A percentile compares a stretch with the other conserved stretches of the same genome.
These are phyloP conservation scores for Tricholoma furcatifolium DNA, from an alignment of 768 basidiomycete genomes.

Conservation along the genomic window DNA sequence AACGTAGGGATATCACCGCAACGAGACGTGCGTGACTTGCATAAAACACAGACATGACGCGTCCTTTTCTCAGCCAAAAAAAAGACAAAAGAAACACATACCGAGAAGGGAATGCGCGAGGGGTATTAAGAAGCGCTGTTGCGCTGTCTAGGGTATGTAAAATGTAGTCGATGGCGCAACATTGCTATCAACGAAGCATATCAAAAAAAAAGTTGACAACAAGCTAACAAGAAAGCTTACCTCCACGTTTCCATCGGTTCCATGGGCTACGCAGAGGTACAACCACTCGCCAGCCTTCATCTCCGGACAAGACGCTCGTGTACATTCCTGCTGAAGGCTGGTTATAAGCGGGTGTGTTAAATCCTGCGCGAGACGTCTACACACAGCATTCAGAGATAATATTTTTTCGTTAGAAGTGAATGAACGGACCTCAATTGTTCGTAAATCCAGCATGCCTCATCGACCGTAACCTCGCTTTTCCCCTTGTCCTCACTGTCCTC, in stretches of 20 bases:
- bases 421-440: slow-evolving; percentile 44
- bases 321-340: slow-evolving; percentile 85
- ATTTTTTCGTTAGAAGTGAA: slow-evolving; percentile 6
- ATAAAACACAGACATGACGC: too few species aligned
- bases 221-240: slow-evolving; percentile 35
- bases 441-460: slow-evolving; percentile 85
- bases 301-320: slow-evolving; percentile 82
- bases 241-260: slow-evolving; percentile 85
- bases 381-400: neutral
- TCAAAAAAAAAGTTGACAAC: neutral
- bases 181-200: slow-evolving; percentile 56
- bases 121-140: slow-evolving; percentile 87
- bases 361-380: slow-evolving; percentile 87
- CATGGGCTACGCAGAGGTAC: slow-evolving; percentile 94
- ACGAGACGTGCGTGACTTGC: too few species aligned
- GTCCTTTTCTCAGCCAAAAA: neutral
- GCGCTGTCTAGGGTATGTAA: slow-evolving; percentile 91
- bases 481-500: slow-evolving; percentile 30
- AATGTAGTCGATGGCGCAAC: slow-evolving; percentile 97
- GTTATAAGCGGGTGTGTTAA: slow-evolving; percentile 84
- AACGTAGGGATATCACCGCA: too few species aligned
- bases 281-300: slow-evolving; percentile 99
- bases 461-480: slow-evolving; percentile 59
- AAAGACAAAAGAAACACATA: slow-evolving; percentile 27
- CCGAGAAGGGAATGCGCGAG: slow-evolving; percentile 91